These are phyloP conservation scores for Cryptococcus floricola DNA, from an alignment of 1,284 basidiomycete genomes.

Conservation along the genomic window DNA sequence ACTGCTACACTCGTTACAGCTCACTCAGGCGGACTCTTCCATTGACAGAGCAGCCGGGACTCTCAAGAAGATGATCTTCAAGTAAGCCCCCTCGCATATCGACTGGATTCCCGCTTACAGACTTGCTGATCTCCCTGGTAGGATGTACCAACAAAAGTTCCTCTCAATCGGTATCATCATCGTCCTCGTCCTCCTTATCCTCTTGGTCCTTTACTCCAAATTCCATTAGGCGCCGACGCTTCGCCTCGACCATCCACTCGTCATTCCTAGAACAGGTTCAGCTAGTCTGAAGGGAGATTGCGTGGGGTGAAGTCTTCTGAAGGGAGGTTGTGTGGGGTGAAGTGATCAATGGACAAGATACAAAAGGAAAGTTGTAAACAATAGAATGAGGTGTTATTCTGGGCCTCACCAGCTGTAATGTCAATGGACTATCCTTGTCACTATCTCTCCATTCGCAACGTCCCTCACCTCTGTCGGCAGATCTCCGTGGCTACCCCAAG, in stretches of 20 bases:
- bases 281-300: no score
- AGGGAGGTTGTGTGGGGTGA: no score
- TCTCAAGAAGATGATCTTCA: slow-evolving; percentile 59
- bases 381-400: no score
- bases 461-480: no score
- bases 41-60: slow-evolving; percentile 59
- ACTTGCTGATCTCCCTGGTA: slow-evolving; percentile 15
- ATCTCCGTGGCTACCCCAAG: no score
- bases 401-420: no score
- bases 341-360: no score
- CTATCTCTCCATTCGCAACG: no score
- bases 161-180: slow-evolving; percentile 49
- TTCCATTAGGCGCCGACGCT: slow-evolving; percentile 10
- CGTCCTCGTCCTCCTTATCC: slow-evolving; percentile 48
- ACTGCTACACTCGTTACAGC: slow-evolving; percentile 27
- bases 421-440: no score
- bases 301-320: no score
- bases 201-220: slow-evolving; percentile 50
- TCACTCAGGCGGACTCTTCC: slow-evolving; percentile 56
- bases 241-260: neutral
- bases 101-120: neutral
- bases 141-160: slow-evolving; percentile 52
- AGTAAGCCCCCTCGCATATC: slow-evolving; percentile 46
- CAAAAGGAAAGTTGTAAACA: no score
- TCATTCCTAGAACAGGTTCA: no score